phyloP scores from a whole-genome alignment of 2,329 filamentous ascomycete genomes.

The Madurella mycetomatis region DNA sequence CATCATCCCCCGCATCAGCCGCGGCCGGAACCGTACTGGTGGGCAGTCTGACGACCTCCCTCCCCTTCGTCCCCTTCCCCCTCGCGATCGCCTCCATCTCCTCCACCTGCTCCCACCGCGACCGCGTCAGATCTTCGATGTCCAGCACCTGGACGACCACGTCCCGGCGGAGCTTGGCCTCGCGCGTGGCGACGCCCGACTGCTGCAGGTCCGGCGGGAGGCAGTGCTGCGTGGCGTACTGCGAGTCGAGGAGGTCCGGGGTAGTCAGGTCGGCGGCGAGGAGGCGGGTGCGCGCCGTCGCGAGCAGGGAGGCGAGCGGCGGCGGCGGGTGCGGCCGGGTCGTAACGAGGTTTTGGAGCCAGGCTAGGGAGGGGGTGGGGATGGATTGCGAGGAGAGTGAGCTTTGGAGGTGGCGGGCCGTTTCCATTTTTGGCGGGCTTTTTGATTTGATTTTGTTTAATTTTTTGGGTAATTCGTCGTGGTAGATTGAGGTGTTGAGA shows the following conservation, averaged over 20 bases:
- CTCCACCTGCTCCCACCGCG: constrained; percentile 84
- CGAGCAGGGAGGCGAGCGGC: constrained; percentile 66
- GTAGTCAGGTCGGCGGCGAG: constrained; percentile 71
- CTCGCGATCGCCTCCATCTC: constrained; percentile 68
- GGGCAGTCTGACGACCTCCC: constrained; percentile 73
- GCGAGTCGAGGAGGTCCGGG: constrained; percentile 46
- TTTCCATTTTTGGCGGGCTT: constrained; percentile 29
- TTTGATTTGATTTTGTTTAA: not conserved
- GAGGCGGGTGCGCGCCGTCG: constrained; percentile 76
- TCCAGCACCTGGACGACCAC: constrained; percentile 79
- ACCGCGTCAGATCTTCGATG: constrained; percentile 74
- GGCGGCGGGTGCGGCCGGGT: constrained; percentile 51
- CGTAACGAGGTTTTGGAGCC: constrained; percentile 58
- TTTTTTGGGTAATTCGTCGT: not conserved
- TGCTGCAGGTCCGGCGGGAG: constrained; percentile 47
- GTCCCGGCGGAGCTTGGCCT: constrained; percentile 54
- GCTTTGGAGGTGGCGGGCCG: constrained; percentile 46
- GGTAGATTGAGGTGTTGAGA: not conserved
- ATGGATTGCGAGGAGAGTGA: constrained; percentile 51
- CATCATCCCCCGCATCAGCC: constrained; percentile 39
- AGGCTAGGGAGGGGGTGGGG: constrained; percentile 49
- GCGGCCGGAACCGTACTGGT: constrained; percentile 43
- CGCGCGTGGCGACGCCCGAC: constrained; percentile 44
- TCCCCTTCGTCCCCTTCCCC: constrained; percentile 68
- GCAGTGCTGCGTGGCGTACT: constrained; percentile 36